These are phyloP conservation scores for Penicillium sp. DNA, from an alignment of 2,329 filamentous ascomycete genomes.

Conservation along the genomic window DNA sequence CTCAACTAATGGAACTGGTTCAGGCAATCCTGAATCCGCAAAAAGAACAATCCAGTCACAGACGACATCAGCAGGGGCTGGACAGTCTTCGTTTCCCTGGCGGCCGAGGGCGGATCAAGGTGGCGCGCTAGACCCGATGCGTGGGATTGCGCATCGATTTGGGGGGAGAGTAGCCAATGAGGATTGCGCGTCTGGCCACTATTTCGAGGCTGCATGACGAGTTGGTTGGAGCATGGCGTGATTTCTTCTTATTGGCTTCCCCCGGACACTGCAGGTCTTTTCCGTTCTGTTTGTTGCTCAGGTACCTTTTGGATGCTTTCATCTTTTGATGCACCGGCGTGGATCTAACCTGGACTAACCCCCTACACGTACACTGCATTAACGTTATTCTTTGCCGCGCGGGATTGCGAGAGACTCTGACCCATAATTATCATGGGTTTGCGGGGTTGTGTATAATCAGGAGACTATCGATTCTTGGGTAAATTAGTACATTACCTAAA, in stretches of 20 bases:
- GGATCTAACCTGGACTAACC: constrained; percentile 6
- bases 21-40: not conserved
- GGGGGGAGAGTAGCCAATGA: constrained; percentile 26
- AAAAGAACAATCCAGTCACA: constrained; percentile 6
- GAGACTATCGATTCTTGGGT: constrained; percentile 1
- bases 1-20: not conserved
- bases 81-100: not conserved
- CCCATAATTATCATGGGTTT: constrained; percentile 3
- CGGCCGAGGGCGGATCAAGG: constrained; percentile 31
- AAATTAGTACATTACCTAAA: not conserved
- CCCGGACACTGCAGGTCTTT: constrained; percentile 22
- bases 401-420: constrained; percentile 16
- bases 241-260: constrained; percentile 23
- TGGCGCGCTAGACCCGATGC: constrained; percentile 31
- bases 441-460: constrained; percentile 15
- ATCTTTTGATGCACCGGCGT: not conserved
- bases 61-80: constrained; percentile 9
- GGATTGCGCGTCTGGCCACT: constrained; percentile 21
- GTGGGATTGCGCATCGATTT: constrained; percentile 27
- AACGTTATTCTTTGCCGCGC: constrained; percentile 18
- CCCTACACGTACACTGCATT: not conserved
- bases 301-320: constrained; percentile 6
- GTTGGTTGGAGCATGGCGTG: constrained; percentile 29
- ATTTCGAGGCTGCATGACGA: constrained; percentile 37
- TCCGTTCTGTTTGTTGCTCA: constrained; percentile 5